Percentiles rank a stretch among this genome's conserved stretches.
These are phyloP conservation scores for Kodamaea hsintzibuensis DNA, from an alignment of 805 yeast genomes.

Conservation along the genomic window DNA sequence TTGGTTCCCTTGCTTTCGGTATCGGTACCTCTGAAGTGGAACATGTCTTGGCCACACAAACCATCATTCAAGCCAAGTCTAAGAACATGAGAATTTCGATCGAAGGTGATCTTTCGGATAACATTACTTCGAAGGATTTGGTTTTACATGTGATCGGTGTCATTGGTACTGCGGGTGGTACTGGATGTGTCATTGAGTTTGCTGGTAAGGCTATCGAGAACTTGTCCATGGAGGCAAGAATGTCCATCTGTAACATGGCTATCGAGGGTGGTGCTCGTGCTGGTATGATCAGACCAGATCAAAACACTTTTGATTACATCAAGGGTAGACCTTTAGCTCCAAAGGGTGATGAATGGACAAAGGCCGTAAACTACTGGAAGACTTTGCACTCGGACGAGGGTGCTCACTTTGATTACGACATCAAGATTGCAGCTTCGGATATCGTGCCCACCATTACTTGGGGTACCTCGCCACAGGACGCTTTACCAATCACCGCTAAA, in stretches of 20 bases:
- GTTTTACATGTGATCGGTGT: constrained; percentile 92
- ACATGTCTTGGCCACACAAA: constrained; percentile 97
- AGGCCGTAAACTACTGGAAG: constrained; percentile 90
- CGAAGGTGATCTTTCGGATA: constrained; percentile 80
- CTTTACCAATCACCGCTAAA: constrained; percentile 84
- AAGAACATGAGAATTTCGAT: constrained; percentile 92
- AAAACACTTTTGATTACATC: constrained; percentile 81
- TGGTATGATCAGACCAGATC: constrained; percentile 97
- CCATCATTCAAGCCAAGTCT: constrained; percentile 89
- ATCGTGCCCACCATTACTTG: constrained; percentile 96
- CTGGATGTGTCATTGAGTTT: constrained; percentile 95
- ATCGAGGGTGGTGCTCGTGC: constrained; percentile 99
- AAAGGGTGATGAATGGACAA: constrained; percentile 90
- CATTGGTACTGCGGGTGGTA: constrained; percentile 99
- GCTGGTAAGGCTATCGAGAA: constrained; percentile 92
- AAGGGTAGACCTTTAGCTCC: constrained; percentile 96
- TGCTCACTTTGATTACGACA: constrained; percentile 84
- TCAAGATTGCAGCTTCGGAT: constrained; percentile 77
- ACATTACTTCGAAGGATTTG: constrained; percentile 94
- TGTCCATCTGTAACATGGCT: constrained; percentile 99
- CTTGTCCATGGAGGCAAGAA: constrained; percentile 94
- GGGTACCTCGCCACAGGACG: constrained; percentile 99
- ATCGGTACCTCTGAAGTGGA: constrained; percentile 99
- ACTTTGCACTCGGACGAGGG: constrained; percentile 86
- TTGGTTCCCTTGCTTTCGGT: constrained; percentile 96